Evolutionary conservation across 2,329 filamentous ascomycete genomes (phyloP), one percentile per base, ranked within the genome.

Genomic region (Talaromyces marneffei): DNA sequence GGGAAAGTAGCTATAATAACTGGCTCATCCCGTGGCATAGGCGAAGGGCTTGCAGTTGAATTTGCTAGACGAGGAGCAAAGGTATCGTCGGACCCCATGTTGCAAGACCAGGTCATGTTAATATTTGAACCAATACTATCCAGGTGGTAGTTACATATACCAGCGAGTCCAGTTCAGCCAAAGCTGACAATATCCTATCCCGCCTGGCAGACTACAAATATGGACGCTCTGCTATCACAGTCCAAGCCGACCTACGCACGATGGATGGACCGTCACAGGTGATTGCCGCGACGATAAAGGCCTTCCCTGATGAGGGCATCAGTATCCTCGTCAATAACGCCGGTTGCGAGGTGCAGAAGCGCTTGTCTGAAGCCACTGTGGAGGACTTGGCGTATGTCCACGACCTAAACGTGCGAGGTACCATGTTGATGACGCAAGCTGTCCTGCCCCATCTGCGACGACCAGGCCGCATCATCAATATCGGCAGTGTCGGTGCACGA

Each of bases 371-470:
- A n/a, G 75, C 81, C 42, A 80, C 78, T 1, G 63, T 77, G 2
- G 77, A 79, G 1, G 80, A 84, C 68, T 86, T 82, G 66, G 76
- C 80, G 25, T 66, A 72, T n/a, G 77, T 85, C n/a, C 85, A 82
- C 69, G 72, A 84, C 63, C 73, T 85, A 65, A 87, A 87, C 68
- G 79, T 85, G 2, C 79, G 81, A n/a, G 84, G 79, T 0, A 77
- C 80, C 0, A 71, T 85, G 16, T 73, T 87, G 23, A 75, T 87
- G 61, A 79, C 79, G 1, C 80, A 84, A 65, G 79, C 81, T 0
- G 77, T 82, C 0, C 72, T 83, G 14, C 83, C 83, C 0, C 74
- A 83, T 64, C 74, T 87, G 1, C 73, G 74, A 35, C 66, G 70
- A 2, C 74, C 76, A 18, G 77, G 75, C 4, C 78, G 84, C 10